Evolutionary conservation across 495 filamentous ascomycete genomes (phyloP), one percentile per base, ranked within the genome.

Genomic region (Trichoderma erinaceum): DNA sequence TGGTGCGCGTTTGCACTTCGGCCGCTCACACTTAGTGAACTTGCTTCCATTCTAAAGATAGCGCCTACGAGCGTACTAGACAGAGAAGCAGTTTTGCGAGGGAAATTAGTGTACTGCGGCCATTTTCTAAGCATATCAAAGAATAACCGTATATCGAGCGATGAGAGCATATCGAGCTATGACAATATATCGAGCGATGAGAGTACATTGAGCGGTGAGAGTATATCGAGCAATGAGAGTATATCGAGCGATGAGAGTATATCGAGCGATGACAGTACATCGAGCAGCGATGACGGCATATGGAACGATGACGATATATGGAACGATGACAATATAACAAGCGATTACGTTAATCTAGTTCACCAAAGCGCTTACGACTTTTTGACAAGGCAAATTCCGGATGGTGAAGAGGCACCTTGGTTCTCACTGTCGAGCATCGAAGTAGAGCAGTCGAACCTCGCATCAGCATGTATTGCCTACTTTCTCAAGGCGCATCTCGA

Each of bases 281-380:
- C n/a, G n/a, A n/a, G n/a, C n/a, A n/a, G n/a, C n/a, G n/a, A n/a
- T n/a, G n/a, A n/a, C n/a, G n/a, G n/a, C n/a, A n/a, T n/a, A n/a
- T n/a, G n/a, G n/a, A n/a, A n/a, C n/a, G n/a, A n/a, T n/a, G n/a
- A n/a, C n/a, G n/a, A n/a, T n/a, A n/a, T n/a, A n/a, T n/a, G n/a
- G n/a, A n/a, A n/a, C n/a, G n/a, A n/a, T n/a, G n/a, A n/a, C n/a
- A n/a, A n/a, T n/a, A n/a, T n/a, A n/a, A n/a, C n/a, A n/a, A n/a
- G n/a, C n/a, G n/a, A n/a, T n/a, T n/a, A n/a, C n/a, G n/a, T n/a
- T n/a, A n/a, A 6, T 29, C 23, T 61, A 15, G 56, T 61, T 12
- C 56, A 61, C 27, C 56, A 61, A 32, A 61, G 56, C 27, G 56
- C 56, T 16, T 61, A 61, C 6, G 56, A 61, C 23, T 61, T 61